Evolutionary conservation across 805 yeast genomes (phyloP), one percentile per base, ranked within the genome.

Genomic region (Candida ponderosae): DNA sequence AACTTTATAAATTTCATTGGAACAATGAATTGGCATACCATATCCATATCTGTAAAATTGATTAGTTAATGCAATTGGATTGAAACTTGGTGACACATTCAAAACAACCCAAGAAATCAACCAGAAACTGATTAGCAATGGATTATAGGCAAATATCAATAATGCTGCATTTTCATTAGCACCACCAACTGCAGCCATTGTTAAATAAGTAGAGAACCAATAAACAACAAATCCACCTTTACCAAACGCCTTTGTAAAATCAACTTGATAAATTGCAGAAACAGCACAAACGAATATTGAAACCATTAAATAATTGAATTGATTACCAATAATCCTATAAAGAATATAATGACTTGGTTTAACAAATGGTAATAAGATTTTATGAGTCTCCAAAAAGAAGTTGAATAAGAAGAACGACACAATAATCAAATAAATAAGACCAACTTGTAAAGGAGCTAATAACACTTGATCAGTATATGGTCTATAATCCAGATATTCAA

Each of bases 161-260:
- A 76, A 52, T 1, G 78, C 76, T 47, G 72, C 60, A 43, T 79
- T 74, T 57, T 84, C 93, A 51, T 79, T 81, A 23, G 81, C 78
- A 32, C 81, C 74, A 40, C 94, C 94, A 27, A 82, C 81, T 1
- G 89, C 85, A 43, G 76, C 61, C 85, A 84, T 78, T 6, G 85
- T 72, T 35, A 84, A 46, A 54, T 63, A 84, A 6, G 78, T 68
- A 26, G 76, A 46, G 74, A 80, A 69, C 94, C 94, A 85, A 43
- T 72, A 73, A 2, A 83, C 78, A 29, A 84, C 68, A 56, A 83
- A 83, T 0, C 94, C 94, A 8, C 77, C 74, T 23, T 58, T 65
- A 2, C 86, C 88, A 61, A 75, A 82, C 0, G 84, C 60, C 3
- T 37, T 49, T 13, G 73, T 67, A 53, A 79, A 72, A 47, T 75